phyloP scores from a whole-genome alignment of 2,329 filamentous ascomycete genomes.

The Beauveria sp. region DNA sequence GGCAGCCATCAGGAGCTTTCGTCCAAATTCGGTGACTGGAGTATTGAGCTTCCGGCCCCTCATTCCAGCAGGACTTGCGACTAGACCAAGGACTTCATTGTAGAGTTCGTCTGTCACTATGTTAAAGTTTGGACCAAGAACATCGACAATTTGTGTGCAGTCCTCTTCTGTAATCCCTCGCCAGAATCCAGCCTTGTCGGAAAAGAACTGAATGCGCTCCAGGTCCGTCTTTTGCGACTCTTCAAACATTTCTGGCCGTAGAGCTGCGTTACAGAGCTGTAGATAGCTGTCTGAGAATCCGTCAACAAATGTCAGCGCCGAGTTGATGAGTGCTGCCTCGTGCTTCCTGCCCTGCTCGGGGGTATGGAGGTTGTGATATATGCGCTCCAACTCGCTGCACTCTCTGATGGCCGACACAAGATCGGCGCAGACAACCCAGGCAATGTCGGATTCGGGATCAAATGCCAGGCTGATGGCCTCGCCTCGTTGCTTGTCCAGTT shows the following conservation, averaged over 20 bases:
- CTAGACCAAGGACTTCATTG: slow-evolving; percentile 38
- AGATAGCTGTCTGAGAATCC: slow-evolving; percentile 62
- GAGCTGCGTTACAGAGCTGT: slow-evolving; percentile 57
- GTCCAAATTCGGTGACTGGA: slow-evolving; percentile 67
- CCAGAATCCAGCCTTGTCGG: slow-evolving; percentile 70
- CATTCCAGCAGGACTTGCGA: slow-evolving; percentile 39
- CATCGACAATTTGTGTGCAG: slow-evolving; percentile 59
- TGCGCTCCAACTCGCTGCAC: slow-evolving; percentile 69
- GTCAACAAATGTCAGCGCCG: slow-evolving; percentile 63
- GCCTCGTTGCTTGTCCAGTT: slow-evolving; percentile 77
- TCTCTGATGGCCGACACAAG: slow-evolving; percentile 70
- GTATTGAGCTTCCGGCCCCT: slow-evolving; percentile 37
- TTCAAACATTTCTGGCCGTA: slow-evolving; percentile 67
- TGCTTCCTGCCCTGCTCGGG: slow-evolving; percentile 47
- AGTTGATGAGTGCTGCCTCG: slow-evolving; percentile 56
- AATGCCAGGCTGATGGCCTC: slow-evolving; percentile 73
- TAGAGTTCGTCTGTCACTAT: slow-evolving; percentile 50
- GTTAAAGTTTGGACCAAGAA: slow-evolving; percentile 59
- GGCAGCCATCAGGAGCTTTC: slow-evolving; percentile 65
- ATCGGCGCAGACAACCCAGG: slow-evolving; percentile 82
- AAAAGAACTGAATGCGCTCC: slow-evolving; percentile 71
- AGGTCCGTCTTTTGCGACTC: slow-evolving; percentile 62
- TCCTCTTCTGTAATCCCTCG: slow-evolving; percentile 78
- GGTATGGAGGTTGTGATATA: slow-evolving; percentile 58
- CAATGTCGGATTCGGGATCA: slow-evolving; percentile 61